A percentile compares a stretch with the other conserved stretches of the same genome.
phyloP scores from a whole-genome alignment of 768 basidiomycete genomes.

The Strobilomyces dryophilus region DNA sequence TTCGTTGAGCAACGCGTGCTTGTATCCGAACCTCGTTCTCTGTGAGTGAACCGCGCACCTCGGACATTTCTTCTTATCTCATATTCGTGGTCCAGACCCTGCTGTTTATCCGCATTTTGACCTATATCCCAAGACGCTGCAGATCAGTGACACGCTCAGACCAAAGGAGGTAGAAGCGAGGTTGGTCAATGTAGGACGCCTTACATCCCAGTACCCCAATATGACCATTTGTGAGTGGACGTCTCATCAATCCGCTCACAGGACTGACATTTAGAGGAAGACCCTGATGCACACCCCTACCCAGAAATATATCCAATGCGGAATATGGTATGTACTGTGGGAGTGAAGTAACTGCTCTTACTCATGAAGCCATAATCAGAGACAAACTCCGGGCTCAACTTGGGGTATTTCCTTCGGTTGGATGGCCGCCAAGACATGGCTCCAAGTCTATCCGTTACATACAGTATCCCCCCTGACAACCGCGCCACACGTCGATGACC shows the following conservation, averaged over 20 bases:
- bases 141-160: slow-evolving; percentile 43
- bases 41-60: slow-evolving; percentile 9
- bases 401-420: slow-evolving; percentile 22
- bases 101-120: slow-evolving; percentile 39
- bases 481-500: not conserved
- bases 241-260: not conserved
- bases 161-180: slow-evolving; percentile 39
- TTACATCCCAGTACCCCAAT: slow-evolving; percentile 21
- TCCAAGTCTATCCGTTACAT: slow-evolving; percentile 18
- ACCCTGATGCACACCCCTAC: slow-evolving; percentile 38
- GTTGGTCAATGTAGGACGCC: slow-evolving; percentile 4
- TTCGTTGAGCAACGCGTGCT: not conserved
- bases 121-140: slow-evolving; percentile 33
- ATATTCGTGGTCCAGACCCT: slow-evolving; percentile 29
- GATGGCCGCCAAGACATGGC: slow-evolving; percentile 17
- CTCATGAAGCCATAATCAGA: slow-evolving; percentile 9
- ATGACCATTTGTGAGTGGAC: slow-evolving; percentile 27
- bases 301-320: slow-evolving; percentile 37
- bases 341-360: not conserved
- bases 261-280: slow-evolving; percentile 29
- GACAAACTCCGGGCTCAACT: not conserved
- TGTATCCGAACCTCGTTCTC: slow-evolving; percentile 15
- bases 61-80: not conserved
- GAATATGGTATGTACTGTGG: slow-evolving; percentile 6
- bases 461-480: not conserved